Conservation (phyloP, 352 stramenopile species). For the Pythium myriotylum region DNA sequence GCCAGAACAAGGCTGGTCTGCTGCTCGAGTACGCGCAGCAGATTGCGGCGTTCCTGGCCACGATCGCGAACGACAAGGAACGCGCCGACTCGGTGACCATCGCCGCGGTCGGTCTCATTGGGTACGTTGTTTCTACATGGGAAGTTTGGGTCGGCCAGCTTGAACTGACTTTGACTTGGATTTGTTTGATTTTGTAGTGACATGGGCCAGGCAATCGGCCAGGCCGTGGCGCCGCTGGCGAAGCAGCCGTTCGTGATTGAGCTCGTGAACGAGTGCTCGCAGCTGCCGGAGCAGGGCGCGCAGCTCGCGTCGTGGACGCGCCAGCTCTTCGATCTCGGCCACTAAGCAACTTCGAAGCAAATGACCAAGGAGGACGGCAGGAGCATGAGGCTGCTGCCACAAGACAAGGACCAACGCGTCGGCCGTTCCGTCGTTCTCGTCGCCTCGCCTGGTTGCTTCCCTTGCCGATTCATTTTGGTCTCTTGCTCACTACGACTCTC, state of each 20-base stretch:
- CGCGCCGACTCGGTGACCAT: slow-evolving; percentile 88
- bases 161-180: no score
- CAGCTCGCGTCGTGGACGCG: slow-evolving; percentile 77
- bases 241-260: slow-evolving; percentile 74
- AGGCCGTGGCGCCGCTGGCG: slow-evolving; percentile 59
- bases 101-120: slow-evolving; percentile 89
- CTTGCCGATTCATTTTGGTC: background rate
- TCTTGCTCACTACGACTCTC: background rate
- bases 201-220: slow-evolving; percentile 79
- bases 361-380: slow-evolving; percentile 33
- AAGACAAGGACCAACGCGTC: background rate
- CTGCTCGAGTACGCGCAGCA: slow-evolving; percentile 82
- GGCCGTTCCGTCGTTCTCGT: background rate
- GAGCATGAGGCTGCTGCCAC: slow-evolving; percentile 15
- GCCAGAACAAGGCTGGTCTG: slow-evolving; percentile 85
- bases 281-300: slow-evolving; percentile 64
- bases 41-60: slow-evolving; percentile 90
- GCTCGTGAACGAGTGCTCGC: slow-evolving; percentile 73
- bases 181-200: slow-evolving; percentile 46
- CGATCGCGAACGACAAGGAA: slow-evolving; percentile 83
- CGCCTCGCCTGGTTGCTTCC: background rate
- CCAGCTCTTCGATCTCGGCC: slow-evolving; percentile 68
- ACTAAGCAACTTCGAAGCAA: slow-evolving; percentile 2
- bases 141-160: slow-evolving; percentile 1
- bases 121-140: slow-evolving; percentile 46